phyloP scores from a whole-genome alignment of 108 stramenopile genomes.

The Fistulifera pelliculosa region DNA sequence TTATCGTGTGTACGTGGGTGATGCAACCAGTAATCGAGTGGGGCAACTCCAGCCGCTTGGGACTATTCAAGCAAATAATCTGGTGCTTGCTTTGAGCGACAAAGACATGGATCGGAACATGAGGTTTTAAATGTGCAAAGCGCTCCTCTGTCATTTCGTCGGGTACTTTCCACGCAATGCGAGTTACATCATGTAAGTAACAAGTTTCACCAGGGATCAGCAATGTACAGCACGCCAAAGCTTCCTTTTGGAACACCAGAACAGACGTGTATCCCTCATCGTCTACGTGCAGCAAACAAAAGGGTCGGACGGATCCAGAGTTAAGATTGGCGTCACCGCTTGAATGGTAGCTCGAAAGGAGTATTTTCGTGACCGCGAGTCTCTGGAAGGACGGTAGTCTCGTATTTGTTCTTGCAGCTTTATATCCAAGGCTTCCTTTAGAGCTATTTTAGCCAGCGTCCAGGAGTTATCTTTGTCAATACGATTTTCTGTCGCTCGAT shows the following conservation, averaged over 20 bases:
- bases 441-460: slow-evolving; percentile 17
- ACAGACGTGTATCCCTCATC: slow-evolving; percentile 34
- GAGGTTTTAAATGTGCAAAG: slow-evolving; percentile 19
- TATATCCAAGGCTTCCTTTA: background rate
- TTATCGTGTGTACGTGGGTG: background rate
- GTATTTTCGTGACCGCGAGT: slow-evolving; percentile 4
- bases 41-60: background rate
- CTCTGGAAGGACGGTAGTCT: slow-evolving; percentile 1
- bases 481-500: background rate
- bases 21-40: background rate
- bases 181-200: slow-evolving; percentile 28
- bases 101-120: slow-evolving; percentile 60
- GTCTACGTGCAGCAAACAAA: slow-evolving; percentile 62
- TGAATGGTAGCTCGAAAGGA: slow-evolving; percentile 35
- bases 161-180: slow-evolving; percentile 57
- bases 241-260: slow-evolving; percentile 44
- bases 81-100: slow-evolving; percentile 22
- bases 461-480: slow-evolving; percentile 6
- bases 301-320: slow-evolving; percentile 49
- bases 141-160: slow-evolving; percentile 17
- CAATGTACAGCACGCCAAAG: slow-evolving; percentile 41
- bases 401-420: slow-evolving; percentile 6
- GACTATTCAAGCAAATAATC: background rate
- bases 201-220: slow-evolving; percentile 51
- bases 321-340: slow-evolving; percentile 72